These are phyloP conservation scores for Leccinum cinnamomeum DNA, from an alignment of 1,284 basidiomycete species.

Conservation along the genomic window DNA sequence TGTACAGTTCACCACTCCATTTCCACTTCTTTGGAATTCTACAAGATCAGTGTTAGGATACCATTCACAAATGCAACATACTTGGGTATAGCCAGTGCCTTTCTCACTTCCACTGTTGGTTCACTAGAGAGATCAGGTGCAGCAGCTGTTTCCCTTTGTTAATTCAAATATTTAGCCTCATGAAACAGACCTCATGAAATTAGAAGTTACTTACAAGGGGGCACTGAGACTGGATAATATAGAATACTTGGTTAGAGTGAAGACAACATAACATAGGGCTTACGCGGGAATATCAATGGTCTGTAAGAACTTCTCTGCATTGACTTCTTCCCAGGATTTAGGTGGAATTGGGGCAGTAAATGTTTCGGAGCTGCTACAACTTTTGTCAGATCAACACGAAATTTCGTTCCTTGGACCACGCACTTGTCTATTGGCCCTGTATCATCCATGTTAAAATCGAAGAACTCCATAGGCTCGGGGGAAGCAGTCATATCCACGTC, in stretches of 20 bases:
- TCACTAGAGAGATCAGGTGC: slow-evolving; percentile 5
- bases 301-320: slow-evolving; percentile 26
- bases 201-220: slow-evolving; percentile 24
- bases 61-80: slow-evolving; percentile 9
- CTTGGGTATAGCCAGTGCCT: slow-evolving; percentile 27
- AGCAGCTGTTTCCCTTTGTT: slow-evolving; percentile 18
- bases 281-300: slow-evolving; percentile 30
- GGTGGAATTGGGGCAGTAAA: slow-evolving; percentile 12
- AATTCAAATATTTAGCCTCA: neutral
- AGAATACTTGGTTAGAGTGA: neutral
- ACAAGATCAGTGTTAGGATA: neutral
- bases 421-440: slow-evolving; percentile 10
- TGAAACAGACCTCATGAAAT: neutral
- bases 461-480: slow-evolving; percentile 28
- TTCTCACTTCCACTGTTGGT: slow-evolving; percentile 11
- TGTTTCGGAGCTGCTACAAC: slow-evolving; percentile 2
- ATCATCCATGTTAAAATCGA: slow-evolving; percentile 17
- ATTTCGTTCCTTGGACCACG: neutral
- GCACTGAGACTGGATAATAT: slow-evolving; percentile 20
- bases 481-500: slow-evolving; percentile 12
- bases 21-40: slow-evolving; percentile 44
- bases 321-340: slow-evolving; percentile 23
- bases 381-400: slow-evolving; percentile 1
- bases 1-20: slow-evolving; percentile 49
- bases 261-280: slow-evolving; percentile 1